Conservation (phyloP, 805 yeast species). For the Wickerhamomyces silvicola region DNA sequence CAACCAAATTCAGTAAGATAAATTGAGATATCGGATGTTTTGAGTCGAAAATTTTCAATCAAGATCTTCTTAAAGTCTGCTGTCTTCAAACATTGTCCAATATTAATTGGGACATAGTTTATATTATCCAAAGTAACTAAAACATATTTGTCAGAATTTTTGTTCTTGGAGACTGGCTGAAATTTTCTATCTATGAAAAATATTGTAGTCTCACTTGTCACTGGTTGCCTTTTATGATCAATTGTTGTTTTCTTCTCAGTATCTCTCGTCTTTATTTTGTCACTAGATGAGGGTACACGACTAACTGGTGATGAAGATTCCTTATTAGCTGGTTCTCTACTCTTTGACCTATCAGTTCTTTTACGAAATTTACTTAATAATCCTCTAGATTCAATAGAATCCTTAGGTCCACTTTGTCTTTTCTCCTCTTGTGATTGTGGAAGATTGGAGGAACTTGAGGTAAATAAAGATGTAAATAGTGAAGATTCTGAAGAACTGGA, state of each 20-base stretch:
- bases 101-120: conserved; percentile 44
- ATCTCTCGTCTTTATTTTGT: conserved; percentile 6
- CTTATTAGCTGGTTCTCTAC: conserved; percentile 8
- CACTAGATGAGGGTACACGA: conserved; percentile 7
- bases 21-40: conserved; percentile 27
- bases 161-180: conserved; percentile 29
- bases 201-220: conserved; percentile 5
- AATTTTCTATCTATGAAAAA: conserved; percentile 29
- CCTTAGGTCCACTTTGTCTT: conserved; percentile 5
- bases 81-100: conserved; percentile 24
- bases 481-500: conserved; percentile 58
- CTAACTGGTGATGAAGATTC: conserved; percentile 14
- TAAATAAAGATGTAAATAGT: conserved; percentile 30
- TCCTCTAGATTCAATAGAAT: conserved; percentile 12
- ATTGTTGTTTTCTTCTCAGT: no score
- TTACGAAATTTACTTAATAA: conserved; percentile 18
- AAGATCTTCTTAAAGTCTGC: conserved; percentile 35
- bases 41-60: conserved; percentile 28
- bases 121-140: conserved; percentile 61
- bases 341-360: conserved; percentile 10
- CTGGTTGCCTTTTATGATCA: conserved; percentile 1
- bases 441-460: conserved; percentile 27
- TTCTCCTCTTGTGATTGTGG: conserved; percentile 15
- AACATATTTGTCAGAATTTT: conserved; percentile 32
- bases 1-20: conserved; percentile 68